These are phyloP conservation scores for Bimuria novae-zelandiae DNA, from an alignment of 2,329 filamentous ascomycete genomes.

Conservation along the genomic window DNA sequence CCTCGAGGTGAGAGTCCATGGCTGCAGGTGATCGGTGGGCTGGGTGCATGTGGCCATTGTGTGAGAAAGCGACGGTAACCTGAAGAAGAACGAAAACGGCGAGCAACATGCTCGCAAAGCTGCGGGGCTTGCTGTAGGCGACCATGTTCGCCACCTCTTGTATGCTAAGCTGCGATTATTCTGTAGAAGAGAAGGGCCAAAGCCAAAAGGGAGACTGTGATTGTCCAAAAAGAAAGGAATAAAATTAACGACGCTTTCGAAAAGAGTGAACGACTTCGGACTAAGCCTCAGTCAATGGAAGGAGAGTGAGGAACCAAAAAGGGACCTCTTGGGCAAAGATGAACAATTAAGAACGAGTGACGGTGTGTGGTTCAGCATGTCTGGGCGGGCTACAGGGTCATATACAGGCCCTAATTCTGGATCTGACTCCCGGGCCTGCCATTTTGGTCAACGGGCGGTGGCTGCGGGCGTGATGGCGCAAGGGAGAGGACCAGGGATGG, in stretches of 20 bases:
- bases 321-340: constrained; percentile 35
- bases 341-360: constrained; percentile 36
- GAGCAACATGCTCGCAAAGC: constrained; percentile 40
- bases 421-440: constrained; percentile 13
- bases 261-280: constrained; percentile 45
- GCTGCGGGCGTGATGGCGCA: constrained; percentile 24
- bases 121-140: constrained; percentile 41
- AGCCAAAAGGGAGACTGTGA: background rate
- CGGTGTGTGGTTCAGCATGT: constrained; percentile 28
- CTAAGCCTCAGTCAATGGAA: constrained; percentile 35
- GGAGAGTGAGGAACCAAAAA: constrained; percentile 18
- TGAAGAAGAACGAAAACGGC: constrained; percentile 40
- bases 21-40: constrained; percentile 24
- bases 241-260: constrained; percentile 19
- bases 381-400: constrained; percentile 31
- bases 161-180: constrained; percentile 10
- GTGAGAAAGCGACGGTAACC: constrained; percentile 35
- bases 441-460: constrained; percentile 29
- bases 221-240: constrained; percentile 11
- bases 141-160: constrained; percentile 30
- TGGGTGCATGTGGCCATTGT: constrained; percentile 27
- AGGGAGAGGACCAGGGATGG: constrained; percentile 15
- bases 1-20: constrained; percentile 31
- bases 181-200: constrained; percentile 9
- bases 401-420: constrained; percentile 34